A percentile compares a stretch with the other conserved stretches of the same genome.
phyloP scores from a whole-genome alignment of 768 basidiomycete genomes.

The Calvatia gigantea region DNA sequence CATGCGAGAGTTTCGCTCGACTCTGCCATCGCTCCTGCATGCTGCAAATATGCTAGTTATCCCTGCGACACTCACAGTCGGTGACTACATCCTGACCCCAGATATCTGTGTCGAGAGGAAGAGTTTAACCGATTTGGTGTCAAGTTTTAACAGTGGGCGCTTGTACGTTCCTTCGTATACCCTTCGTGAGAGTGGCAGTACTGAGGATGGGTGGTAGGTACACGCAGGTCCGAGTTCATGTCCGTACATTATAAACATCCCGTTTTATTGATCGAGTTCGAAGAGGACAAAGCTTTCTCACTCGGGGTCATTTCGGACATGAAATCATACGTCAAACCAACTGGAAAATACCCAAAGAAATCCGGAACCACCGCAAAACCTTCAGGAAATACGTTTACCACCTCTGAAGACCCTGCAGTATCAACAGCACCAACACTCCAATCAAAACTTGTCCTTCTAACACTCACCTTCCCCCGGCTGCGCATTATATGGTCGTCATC shows the following conservation, averaged over 20 bases:
- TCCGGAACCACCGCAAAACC: conserved; percentile 31
- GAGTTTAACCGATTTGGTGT: conserved; percentile 88
- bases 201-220: conserved; percentile 49
- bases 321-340: conserved; percentile 64
- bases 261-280: conserved; percentile 92
- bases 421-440: conserved; percentile 61
- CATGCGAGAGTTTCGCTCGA: conserved; percentile 94
- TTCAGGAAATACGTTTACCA: not conserved
- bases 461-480: conserved; percentile 85
- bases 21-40: conserved; percentile 86
- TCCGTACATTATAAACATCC: conserved; percentile 94
- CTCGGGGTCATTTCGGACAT: conserved; percentile 69
- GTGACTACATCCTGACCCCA: conserved; percentile 93
- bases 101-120: conserved; percentile 97
- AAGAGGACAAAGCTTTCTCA: conserved; percentile 94
- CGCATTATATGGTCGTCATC: conserved; percentile 98
- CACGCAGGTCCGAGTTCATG: conserved; percentile 96
- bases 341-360: conserved; percentile 51
- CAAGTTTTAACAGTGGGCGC: conserved; percentile 90
- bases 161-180: conserved; percentile 53
- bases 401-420: conserved; percentile 15
- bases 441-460: conserved; percentile 88
- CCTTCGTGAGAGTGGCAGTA: not conserved
- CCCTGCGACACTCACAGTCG: conserved; percentile 91
- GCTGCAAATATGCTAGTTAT: conserved; percentile 74